Conservation (phyloP, 2,329 filamentous ascomycete genomes). For the Trichophyton rubrum region DNA sequence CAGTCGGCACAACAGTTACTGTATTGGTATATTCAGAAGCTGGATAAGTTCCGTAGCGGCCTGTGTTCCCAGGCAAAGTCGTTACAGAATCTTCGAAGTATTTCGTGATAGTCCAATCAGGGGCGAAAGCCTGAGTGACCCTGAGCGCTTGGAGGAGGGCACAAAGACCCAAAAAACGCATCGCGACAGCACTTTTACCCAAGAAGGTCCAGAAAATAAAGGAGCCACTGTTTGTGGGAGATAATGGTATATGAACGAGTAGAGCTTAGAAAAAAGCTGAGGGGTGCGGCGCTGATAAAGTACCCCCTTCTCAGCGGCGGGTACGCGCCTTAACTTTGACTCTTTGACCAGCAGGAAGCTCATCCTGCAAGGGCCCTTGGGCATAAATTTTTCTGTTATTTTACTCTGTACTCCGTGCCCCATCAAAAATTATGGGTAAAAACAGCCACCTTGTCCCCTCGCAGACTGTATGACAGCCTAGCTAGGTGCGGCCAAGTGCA, state of each 20-base stretch:
- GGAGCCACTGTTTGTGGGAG: background rate
- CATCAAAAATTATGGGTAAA: background rate
- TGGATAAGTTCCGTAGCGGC: background rate
- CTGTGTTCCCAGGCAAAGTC: background rate
- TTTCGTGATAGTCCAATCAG: background rate
- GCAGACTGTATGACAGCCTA: background rate
- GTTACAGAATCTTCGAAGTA: background rate
- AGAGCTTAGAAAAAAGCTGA: no score
- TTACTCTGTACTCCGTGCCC: background rate
- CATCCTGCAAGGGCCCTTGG: background rate
- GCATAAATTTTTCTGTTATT: background rate
- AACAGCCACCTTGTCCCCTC: background rate
- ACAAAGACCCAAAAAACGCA: background rate
- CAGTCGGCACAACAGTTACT: background rate
- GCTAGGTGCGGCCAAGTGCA: background rate
- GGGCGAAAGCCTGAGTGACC: background rate
- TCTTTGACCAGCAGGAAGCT: background rate
- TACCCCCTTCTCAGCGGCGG: background rate
- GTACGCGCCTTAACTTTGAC: background rate
- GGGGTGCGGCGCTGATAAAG: background rate
- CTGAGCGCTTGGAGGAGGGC: background rate
- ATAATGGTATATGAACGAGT: background rate
- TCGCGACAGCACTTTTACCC: background rate
- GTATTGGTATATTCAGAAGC: background rate
- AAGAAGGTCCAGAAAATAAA: background rate